Base-by-base conservation (phyloP, 2,329 filamentous ascomycete species). In the Ploettnerulaceae sp. region DNA sequence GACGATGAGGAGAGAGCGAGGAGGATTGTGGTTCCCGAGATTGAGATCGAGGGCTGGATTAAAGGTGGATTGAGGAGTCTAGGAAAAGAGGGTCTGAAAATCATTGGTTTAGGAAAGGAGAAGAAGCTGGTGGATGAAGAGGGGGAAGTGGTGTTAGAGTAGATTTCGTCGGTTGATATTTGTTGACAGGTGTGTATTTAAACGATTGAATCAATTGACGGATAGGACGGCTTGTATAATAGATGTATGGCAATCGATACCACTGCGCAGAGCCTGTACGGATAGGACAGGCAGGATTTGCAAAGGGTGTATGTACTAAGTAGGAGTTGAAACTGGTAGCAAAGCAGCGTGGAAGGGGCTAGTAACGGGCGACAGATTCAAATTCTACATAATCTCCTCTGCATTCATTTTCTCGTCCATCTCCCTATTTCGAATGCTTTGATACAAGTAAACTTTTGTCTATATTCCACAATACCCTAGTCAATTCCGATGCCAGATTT, bases 1-100 rank as follows among this genome's bases (percentile, higher is more conserved):
- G 84, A 86, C 48, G 83, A 89, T 26, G 86, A 90, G 64, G 77
- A 75, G 26, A 75, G 81, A 47, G 83, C 83, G 1, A 71, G 73
- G 35, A 68, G 70, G 47, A 79, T 89, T 44, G 72, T 73, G 21
- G 74, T 84, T 11, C 77, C 81, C 0, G 76, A 83, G 64, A 80
- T 83, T 58, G 82, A 86, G 62, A 68, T 88, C 50, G 79, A 86
- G 64, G 84, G 83, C 14, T 82, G 80, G 73, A 74, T 80, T 57
- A 84, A 82, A 68, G 76, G 79, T 22, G 72, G 71, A 48, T 47
- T 82, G 38, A 69, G 79, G 42, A 68, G 70, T 48, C 49, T 81
- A 22, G 78, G 69, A 57, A 51, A 57, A 26, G 44, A 42, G 15
- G 60, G 55, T 1, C 36, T 52, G 35, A 41, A 52, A 32, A 47